Evolutionary conservation across 805 yeast species (phyloP).

Genomic region (Yarrowia hollandica): DNA sequence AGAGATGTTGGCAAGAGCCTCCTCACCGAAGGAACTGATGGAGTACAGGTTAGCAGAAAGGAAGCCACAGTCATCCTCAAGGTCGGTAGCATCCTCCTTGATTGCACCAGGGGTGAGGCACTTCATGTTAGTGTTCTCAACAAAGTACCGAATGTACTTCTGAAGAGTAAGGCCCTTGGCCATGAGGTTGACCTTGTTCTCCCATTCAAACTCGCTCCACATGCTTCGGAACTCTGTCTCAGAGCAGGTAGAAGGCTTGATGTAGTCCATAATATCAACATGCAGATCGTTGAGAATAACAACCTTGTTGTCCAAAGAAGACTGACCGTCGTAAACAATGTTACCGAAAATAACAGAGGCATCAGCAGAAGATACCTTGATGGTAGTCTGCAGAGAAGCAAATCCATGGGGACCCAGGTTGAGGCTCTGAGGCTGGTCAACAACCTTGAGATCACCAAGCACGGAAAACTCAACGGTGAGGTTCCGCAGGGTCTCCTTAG

Average conservation of each 20-base stretch:
- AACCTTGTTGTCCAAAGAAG: constrained; percentile 83
- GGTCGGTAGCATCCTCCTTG: constrained; percentile 51
- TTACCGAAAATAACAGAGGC: constrained; percentile 98
- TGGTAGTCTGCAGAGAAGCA: constrained; percentile 82
- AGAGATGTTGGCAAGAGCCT: constrained; percentile 92
- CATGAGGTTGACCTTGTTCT: constrained; percentile 84
- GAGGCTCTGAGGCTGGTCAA: constrained; percentile 84
- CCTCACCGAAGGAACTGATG: constrained; percentile 92
- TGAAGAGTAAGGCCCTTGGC: constrained; percentile 53
- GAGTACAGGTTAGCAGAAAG: constrained; percentile 93
- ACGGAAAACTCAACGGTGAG: constrained; percentile 94
- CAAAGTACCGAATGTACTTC: constrained; percentile 72
- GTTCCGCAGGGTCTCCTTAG: constrained; percentile 81
- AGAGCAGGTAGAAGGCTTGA: constrained; percentile 88
- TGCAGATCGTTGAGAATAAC: constrained; percentile 93
- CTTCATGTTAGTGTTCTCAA: constrained; percentile 88
- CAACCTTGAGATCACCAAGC: constrained; percentile 90
- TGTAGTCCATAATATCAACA: constrained; percentile 95
- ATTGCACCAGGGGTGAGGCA: constrained; percentile 92
- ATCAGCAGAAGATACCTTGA: constrained; percentile 95
- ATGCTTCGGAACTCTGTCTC: constrained; percentile 89
- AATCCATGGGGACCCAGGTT: constrained; percentile 98
- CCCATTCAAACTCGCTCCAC: constrained; percentile 99
- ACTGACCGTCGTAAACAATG: constrained; percentile 93
- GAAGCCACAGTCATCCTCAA: constrained; percentile 66